Evolutionary conservation across 1,284 basidiomycete genomes (phyloP).

Genomic region (Gymnopus androsaceus): DNA sequence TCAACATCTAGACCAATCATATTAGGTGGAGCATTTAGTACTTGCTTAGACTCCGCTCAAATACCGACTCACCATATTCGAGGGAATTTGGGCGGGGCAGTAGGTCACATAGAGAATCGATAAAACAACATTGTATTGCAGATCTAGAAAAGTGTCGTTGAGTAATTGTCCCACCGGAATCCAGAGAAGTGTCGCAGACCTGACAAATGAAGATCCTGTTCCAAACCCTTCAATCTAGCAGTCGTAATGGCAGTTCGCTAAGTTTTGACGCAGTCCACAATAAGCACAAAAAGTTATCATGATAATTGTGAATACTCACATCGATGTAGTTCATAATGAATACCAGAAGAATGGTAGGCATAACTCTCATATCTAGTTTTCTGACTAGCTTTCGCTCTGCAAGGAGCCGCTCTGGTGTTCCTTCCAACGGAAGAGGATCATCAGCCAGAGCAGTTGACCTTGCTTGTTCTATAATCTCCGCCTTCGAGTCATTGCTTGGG

Average conservation of each 20-base stretch:
- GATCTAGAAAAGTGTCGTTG: constrained; percentile 38
- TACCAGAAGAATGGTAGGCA: constrained; percentile 63
- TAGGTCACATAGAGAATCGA: constrained; percentile 64
- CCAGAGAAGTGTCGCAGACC: constrained; percentile 29
- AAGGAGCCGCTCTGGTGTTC: constrained; percentile 19
- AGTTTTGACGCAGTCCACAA: too few species aligned
- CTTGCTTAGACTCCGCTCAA: too few species aligned
- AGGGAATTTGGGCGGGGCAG: constrained; percentile 63
- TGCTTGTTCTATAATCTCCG: constrained; percentile 1
- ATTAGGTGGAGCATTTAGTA: too few species aligned
- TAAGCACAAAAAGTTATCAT: too few species aligned
- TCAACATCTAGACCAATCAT: constrained; percentile 55
- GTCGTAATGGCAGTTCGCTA: constrained; percentile 66
- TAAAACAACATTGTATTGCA: constrained; percentile 61
- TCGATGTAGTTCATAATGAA: constrained; percentile 74
- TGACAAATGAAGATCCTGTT: constrained; percentile 54
- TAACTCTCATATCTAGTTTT: constrained; percentile 57
- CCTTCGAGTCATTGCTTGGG: constrained; percentile 3
- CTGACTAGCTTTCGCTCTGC: constrained; percentile 49
- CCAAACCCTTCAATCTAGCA: constrained; percentile 61
- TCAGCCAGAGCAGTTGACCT: neutral
- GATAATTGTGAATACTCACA: constrained; percentile 48
- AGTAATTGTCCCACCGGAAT: too few species aligned
- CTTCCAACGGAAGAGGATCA: constrained; percentile 17
- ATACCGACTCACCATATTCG: constrained; percentile 60